A percentile compares a stretch with the other conserved stretches of the same genome.
Conservation (phyloP, 140 eudicot species). For the Ambrosia hybrid region DNA sequence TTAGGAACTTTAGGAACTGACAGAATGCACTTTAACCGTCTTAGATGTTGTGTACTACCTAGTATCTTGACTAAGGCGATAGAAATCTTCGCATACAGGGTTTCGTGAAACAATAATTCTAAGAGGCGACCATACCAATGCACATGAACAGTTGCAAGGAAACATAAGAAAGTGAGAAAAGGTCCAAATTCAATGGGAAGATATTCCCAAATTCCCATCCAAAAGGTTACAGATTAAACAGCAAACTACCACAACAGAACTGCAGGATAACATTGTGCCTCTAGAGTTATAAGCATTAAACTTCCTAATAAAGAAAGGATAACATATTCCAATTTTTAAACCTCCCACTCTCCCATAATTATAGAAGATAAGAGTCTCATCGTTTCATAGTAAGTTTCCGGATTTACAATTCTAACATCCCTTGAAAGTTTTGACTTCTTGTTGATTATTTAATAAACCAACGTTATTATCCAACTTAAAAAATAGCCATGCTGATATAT, state of each 20-base stretch:
- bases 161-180: neutral
- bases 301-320: neutral
- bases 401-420: neutral
- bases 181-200: neutral
- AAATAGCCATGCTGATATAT: neutral
- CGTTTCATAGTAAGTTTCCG: neutral
- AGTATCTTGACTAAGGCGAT: neutral
- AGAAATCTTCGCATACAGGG: neutral
- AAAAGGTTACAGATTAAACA: neutral
- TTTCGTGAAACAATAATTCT: neutral
- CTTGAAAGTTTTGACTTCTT: neutral
- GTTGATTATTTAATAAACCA: neutral
- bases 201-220: neutral
- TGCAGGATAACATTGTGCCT: neutral
- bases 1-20: no score
- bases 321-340: neutral
- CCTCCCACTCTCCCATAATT: slow-evolving; percentile 12
- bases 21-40: neutral
- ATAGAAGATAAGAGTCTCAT: neutral
- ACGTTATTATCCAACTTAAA: neutral
- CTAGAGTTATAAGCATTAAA: neutral
- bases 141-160: neutral
- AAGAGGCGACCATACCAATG: slow-evolving; percentile 8
- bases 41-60: neutral
- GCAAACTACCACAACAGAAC: slow-evolving; percentile 1